phyloP scores from a whole-genome alignment of 2,329 filamentous ascomycete species.

The Diaporthe citri region DNA sequence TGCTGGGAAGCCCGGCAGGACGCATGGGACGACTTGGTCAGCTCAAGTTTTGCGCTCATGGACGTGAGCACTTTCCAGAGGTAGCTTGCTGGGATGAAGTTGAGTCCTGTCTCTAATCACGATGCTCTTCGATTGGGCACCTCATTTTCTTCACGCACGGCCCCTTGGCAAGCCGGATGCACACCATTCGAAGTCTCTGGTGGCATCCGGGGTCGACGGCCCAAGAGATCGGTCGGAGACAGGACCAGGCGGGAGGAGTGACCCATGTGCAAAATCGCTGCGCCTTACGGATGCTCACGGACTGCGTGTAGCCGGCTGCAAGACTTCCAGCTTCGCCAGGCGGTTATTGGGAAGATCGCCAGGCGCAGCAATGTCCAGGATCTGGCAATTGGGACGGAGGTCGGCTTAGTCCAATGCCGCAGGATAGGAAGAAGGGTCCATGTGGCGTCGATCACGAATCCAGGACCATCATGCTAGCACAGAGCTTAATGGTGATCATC shows the following conservation, averaged over 20 bases:
- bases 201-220: background rate
- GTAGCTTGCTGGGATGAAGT: background rate
- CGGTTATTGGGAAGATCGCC: background rate
- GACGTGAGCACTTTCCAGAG: background rate
- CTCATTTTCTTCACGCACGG: slow-evolving; percentile 11
- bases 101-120: background rate
- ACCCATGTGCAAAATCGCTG: background rate
- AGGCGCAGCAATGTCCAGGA: background rate
- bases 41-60: background rate
- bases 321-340: background rate
- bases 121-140: slow-evolving; percentile 14
- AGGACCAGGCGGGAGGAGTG: background rate
- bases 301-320: slow-evolving; percentile 1
- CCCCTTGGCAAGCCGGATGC: background rate
- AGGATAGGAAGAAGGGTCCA: slow-evolving; percentile 2
- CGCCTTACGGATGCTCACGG: slow-evolving; percentile 22
- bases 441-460: slow-evolving; percentile 29
- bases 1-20: background rate
- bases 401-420: slow-evolving; percentile 16
- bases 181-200: background rate
- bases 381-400: slow-evolving; percentile 8
- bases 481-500: slow-evolving; percentile 27
- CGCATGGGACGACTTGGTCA: background rate
- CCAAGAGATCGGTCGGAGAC: background rate
- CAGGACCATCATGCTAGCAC: slow-evolving; percentile 10